phyloP scores from a whole-genome alignment of 2,329 filamentous ascomycete genomes.

The Calonectria honghensis region DNA sequence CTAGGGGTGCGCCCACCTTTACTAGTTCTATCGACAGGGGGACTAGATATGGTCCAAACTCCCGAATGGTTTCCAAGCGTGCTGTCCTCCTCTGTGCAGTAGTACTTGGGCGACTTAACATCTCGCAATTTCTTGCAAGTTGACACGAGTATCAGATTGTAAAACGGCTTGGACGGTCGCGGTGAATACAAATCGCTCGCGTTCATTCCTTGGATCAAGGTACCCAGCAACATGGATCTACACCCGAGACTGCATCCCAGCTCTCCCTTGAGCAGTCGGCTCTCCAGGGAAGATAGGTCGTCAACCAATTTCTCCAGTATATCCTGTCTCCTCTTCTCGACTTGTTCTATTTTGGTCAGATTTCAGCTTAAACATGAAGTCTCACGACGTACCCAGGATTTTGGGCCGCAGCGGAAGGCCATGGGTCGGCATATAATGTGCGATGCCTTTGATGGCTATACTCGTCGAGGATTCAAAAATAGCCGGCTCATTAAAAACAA shows the following conservation, averaged over 20 bases:
- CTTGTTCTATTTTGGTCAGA: neutral
- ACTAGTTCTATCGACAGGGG: neutral
- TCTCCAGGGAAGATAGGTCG: neutral
- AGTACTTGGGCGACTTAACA: neutral
- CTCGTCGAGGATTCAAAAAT: constrained; percentile 29
- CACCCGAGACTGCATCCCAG: constrained; percentile 29
- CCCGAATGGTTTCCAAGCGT: neutral
- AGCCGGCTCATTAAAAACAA: constrained; percentile 28
- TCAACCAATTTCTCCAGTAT: neutral
- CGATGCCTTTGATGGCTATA: constrained; percentile 17
- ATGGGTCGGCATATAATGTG: neutral
- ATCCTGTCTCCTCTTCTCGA: neutral
- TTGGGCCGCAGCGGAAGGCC: neutral
- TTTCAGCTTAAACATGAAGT: neutral
- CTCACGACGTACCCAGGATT: neutral
- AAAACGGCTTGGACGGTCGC: neutral
- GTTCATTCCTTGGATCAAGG: neutral
- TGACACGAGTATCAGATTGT: neutral
- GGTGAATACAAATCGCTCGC: neutral
- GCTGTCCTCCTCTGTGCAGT: neutral
- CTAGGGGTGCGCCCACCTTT: neutral
- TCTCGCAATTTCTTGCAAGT: neutral
- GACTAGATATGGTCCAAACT: neutral
- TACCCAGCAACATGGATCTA: constrained; percentile 34
- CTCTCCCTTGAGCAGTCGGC: constrained; percentile 5